Evolutionary conservation across 805 yeast species (phyloP).

Genomic region (Saccharomycopsis sp.): DNA sequence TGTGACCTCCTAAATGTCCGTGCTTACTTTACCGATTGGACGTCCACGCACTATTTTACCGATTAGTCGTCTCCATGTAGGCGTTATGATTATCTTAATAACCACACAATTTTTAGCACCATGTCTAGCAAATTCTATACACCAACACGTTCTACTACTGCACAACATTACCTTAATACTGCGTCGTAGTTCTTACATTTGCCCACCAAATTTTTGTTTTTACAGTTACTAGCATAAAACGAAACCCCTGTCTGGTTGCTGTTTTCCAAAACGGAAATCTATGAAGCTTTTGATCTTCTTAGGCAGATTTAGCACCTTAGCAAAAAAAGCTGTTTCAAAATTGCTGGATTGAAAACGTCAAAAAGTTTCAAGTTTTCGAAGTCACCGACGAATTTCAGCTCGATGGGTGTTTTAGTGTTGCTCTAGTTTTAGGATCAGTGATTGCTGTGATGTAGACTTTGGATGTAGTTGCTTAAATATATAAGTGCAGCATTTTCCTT

Average conservation of each 20-base stretch:
- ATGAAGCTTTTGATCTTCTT: not conserved
- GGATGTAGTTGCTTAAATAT: not conserved
- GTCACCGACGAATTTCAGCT: not conserved
- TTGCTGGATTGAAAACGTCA: not conserved
- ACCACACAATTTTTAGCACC: too few relatives aligned
- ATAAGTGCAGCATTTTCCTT: too few relatives aligned
- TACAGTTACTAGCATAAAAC: not conserved
- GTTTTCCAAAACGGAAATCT: not conserved
- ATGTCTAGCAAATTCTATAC: too few relatives aligned
- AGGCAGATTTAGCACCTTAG: not conserved
- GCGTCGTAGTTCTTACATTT: not conserved
- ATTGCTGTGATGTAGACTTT: not conserved
- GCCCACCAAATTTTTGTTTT: not conserved
- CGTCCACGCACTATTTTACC: too few relatives aligned
- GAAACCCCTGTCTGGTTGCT: not conserved
- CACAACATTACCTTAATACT: too few relatives aligned
- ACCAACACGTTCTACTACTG: too few relatives aligned
- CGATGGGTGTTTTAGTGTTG: not conserved
- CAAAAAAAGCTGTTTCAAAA: not conserved
- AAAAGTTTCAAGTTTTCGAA: not conserved
- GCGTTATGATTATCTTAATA: too few relatives aligned
- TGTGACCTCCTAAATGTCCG: too few relatives aligned
- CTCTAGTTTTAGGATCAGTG: too few relatives aligned
- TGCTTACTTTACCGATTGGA: too few relatives aligned
- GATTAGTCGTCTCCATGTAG: too few relatives aligned